These are phyloP conservation scores for Collybiopsis confluens DNA, from an alignment of 768 basidiomycete species.

Conservation along the genomic window DNA sequence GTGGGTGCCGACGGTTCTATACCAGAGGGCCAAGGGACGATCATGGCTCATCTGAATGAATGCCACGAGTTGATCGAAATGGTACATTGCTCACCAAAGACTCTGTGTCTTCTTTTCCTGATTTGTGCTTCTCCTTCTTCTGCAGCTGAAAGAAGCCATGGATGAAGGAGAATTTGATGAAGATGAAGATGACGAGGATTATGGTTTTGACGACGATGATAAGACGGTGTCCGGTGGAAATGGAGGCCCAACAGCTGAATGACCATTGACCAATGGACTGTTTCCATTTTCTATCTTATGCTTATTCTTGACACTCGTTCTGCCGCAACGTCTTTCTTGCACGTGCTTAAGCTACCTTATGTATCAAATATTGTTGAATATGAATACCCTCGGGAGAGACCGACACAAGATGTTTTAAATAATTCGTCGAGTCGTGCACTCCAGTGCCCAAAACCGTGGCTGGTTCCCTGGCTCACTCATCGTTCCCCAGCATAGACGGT, in stretches of 20 bases:
- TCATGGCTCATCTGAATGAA: conserved; percentile 94
- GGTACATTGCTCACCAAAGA: conserved; percentile 54
- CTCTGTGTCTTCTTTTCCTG: neutral
- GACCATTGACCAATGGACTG: neutral
- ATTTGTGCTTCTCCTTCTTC: neutral
- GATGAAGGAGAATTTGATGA: conserved; percentile 60
- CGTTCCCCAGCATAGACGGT: too few species aligned
- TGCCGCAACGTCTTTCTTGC: too few species aligned
- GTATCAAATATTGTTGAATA: too few species aligned
- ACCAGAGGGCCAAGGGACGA: conserved; percentile 94
- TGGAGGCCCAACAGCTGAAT: neutral
- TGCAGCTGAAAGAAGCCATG: conserved; percentile 75
- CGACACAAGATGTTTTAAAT: too few species aligned
- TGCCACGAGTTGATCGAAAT: conserved; percentile 95
- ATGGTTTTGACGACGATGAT: conserved; percentile 3
- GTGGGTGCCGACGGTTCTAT: conserved; percentile 82
- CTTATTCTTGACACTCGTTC: too few species aligned
- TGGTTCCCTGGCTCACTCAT: too few species aligned
- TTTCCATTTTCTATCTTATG: neutral
- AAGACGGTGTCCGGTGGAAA: conserved; percentile 5
- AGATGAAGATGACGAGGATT: conserved; percentile 37
- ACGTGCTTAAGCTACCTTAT: too few species aligned
- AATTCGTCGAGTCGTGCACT: too few species aligned
- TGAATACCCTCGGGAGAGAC: too few species aligned
- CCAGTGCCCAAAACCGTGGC: too few species aligned